Base-by-base conservation (phyloP, 352 stramenopile genomes). In the Thraustochytrium sp. region DNA sequence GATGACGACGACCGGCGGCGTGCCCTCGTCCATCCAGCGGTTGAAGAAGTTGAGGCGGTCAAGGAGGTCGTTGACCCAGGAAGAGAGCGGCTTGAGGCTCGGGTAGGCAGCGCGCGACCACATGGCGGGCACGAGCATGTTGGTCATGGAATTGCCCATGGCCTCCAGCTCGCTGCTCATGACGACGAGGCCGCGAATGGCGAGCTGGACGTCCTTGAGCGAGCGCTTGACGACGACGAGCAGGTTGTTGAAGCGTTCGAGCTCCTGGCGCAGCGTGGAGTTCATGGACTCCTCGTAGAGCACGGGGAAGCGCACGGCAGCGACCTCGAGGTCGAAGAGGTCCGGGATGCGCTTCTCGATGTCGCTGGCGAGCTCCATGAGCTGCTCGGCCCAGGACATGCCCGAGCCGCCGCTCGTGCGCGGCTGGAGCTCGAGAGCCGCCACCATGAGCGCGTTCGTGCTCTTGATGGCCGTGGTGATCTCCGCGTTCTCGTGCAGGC, bases 181-280 rank as follows among this genome's bases (percentile, higher is more conserved):
- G 44, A 98, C 94, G 2, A 98, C 94, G 34, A 98, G 88, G 13
- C 94, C 95, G 63, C 77, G 95, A n/a, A 98, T 89, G 2, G 95
- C 95, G 68, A 97, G 95, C 37, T 89, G 88, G 4, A 98, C 85
- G 51, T 92, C 93, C 80, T 93, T 91, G 40, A 98, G 90, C 65
- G 92, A 95, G 23, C 74, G 85, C 1, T 93, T 91, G 77, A 98
- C 96, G 2, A 93, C 93, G 16, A 88, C 91, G 49, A 97, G 89
- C 21, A 98, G 88, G 80, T 94, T 96, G 85, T 98, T 98, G 87
- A 98, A 98, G 5, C 94, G 92, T 51, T 97, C 94, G 48, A 97
- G 94, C 85, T 98, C 95, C 85, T 98, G 94, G 2, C 94, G 93
- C 3, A 98, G 85, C 40, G 98, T 91, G 0, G 91, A 94, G 87